Percentiles rank a stretch among this genome's conserved stretches.
phyloP scores from a whole-genome alignment of 495 filamentous ascomycete species.

The Beverwykella pulmonaria region DNA sequence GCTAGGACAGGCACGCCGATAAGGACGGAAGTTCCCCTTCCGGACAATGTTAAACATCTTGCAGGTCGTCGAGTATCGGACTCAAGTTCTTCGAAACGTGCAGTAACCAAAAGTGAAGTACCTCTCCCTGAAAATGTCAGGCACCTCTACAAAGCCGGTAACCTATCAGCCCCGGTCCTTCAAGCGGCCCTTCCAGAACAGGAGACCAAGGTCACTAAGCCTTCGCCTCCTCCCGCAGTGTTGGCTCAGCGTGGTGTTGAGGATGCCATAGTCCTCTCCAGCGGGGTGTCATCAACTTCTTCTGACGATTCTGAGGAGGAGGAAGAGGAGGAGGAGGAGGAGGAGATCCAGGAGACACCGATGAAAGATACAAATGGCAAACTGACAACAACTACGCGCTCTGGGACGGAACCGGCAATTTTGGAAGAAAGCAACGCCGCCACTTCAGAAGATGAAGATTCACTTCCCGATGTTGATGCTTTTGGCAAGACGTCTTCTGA shows the following conservation, averaged over 20 bases:
- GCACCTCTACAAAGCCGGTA: neutral
- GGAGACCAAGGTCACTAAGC: neutral
- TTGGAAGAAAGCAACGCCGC: neutral
- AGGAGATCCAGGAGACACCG: neutral
- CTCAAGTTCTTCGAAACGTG: neutral
- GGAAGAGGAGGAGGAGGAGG: neutral
- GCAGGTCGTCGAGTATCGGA: neutral
- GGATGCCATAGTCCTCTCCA: neutral
- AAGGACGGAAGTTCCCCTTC: neutral
- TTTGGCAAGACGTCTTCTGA: neutral
- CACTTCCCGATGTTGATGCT: neutral
- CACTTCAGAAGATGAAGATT: neutral
- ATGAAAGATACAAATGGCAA: neutral
- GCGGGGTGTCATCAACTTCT: constrained; percentile 1
- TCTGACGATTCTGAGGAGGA: constrained; percentile 2
- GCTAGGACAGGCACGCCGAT: neutral
- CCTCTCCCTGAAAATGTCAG: constrained; percentile 3
- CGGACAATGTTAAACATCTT: neutral
- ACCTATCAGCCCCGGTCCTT: no score
- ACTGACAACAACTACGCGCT: neutral
- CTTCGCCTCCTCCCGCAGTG: neutral
- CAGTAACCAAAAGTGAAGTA: neutral
- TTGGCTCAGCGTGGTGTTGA: neutral
- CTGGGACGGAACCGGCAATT: neutral
- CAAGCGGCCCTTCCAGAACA: neutral